Evolutionary conservation across 1,139 yeast species (phyloP), one percentile per base, ranked within the genome.

Genomic region (Suhomyces guaymorum): DNA sequence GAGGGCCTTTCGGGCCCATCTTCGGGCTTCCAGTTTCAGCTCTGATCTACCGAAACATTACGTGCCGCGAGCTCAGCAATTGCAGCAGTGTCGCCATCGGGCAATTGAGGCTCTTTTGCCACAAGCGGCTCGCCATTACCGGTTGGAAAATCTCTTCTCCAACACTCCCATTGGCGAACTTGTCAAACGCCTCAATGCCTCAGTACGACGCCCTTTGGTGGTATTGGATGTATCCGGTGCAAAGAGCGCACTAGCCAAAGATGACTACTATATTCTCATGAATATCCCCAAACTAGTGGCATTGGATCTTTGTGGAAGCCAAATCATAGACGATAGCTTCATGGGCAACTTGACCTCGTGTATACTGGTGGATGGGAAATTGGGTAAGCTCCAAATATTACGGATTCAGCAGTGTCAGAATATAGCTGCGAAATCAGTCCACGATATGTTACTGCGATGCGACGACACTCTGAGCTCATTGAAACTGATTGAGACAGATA

Each of bases 141-240:
- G 75, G 24, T 32, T 69, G 13, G 75, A 68, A 30, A 66, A 61
- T 30, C 21, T 70, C 4, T 66, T 63, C 41, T 44, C 51, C 13
- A 67, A 68, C 35, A 45, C 59, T 3, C 34, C 44, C 14, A 35
- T 65, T 3, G 19, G 38, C 8, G 59, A 61, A 15, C 36, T 65
- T 4, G 43, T 47, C 1, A 8, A 32, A 5, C 48, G 50, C 30
- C 32, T 61, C 18, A 48, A 48, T 25, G 32, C 33, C 12, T 32
- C 55, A 10, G 28, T 35, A 7, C 42, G 37, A 21, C 30, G 32
- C 8, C 57, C 59, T 2, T 45, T 51, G 33, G 50, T 59, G 3
- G 27, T 44, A 19, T 38, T 52, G 12, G 48, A 47, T 24, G 15
- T 46, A 7, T 45, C 51, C 18, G 40, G 47, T 16, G 40, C 30